phyloP scores from a whole-genome alignment of 2,329 filamentous ascomycete genomes.

The Helicocarpus griseus region DNA sequence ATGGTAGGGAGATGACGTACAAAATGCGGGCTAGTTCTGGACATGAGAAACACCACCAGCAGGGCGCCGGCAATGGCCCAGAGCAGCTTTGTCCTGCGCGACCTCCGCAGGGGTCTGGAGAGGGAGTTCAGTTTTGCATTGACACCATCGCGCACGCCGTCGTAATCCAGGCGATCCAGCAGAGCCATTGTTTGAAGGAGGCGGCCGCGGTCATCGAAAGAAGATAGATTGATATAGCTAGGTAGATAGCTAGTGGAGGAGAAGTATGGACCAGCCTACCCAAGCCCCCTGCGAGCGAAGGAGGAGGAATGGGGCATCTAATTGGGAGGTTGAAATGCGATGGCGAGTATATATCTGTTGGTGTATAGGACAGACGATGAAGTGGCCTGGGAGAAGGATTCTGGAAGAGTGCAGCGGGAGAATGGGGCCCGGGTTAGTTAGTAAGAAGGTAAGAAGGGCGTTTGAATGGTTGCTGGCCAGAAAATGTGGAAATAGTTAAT shows the following conservation, averaged over 20 bases:
- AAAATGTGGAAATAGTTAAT: too few species aligned
- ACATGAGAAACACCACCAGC: background rate
- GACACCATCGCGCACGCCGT: background rate
- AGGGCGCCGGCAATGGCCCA: background rate
- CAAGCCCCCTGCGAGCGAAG: background rate
- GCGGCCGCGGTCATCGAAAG: too few species aligned
- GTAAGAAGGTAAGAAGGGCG: too few species aligned
- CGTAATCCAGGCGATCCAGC: background rate
- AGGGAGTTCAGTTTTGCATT: background rate
- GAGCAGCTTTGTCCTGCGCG: conserved; percentile 16
- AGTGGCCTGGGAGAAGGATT: too few species aligned
- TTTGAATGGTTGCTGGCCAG: too few species aligned
- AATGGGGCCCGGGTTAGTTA: too few species aligned
- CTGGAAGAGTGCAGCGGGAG: too few species aligned
- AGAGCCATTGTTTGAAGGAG: background rate
- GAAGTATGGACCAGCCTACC: too few species aligned
- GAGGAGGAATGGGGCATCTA: background rate
- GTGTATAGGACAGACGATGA: too few species aligned
- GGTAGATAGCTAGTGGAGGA: too few species aligned
- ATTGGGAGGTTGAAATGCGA: background rate
- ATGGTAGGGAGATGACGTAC: background rate
- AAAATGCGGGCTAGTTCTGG: background rate
- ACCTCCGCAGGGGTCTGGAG: conserved; percentile 8
- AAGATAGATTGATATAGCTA: too few species aligned
- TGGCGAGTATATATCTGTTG: too few species aligned